Conservation (phyloP, 306 rosid genomes). For the Vigna nakashimae region DNA sequence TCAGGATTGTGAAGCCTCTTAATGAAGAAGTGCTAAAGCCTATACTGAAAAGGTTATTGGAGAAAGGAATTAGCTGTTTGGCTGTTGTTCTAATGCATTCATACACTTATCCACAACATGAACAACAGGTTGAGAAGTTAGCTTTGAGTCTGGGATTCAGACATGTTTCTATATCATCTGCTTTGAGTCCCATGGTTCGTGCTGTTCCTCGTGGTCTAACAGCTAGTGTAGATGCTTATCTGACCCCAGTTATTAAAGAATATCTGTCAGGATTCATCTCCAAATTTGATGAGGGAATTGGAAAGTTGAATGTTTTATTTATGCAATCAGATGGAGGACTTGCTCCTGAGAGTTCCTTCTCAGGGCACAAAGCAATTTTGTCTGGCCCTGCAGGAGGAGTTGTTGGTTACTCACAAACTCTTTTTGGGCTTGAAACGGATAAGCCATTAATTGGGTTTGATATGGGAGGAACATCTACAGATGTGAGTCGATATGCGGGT, state of each 20-base stretch:
- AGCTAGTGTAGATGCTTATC: slow-evolving; percentile 94
- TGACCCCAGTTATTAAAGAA: slow-evolving; percentile 95
- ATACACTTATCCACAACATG: slow-evolving; percentile 84
- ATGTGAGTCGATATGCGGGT: slow-evolving; percentile 95
- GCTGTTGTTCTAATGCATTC: slow-evolving; percentile 96
- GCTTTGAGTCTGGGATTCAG: slow-evolving; percentile 84
- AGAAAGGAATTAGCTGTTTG: slow-evolving; percentile 78
- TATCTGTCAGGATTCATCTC: slow-evolving; percentile 93
- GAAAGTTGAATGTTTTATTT: slow-evolving; percentile 84
- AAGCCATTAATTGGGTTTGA: slow-evolving; percentile 95
- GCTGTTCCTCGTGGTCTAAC: slow-evolving; percentile 97
- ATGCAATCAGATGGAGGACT: slow-evolving; percentile 99
- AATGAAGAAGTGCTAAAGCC: slow-evolving; percentile 69
- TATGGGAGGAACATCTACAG: slow-evolving; percentile 99
- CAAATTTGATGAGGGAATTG: slow-evolving; percentile 77
- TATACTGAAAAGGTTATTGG: slow-evolving; percentile 58
- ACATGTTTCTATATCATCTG: slow-evolving; percentile 92
- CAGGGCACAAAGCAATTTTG: slow-evolving; percentile 93
- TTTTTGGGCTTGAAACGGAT: slow-evolving; percentile 80
- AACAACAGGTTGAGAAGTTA: slow-evolving; percentile 63
- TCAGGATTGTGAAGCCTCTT: slow-evolving; percentile 76
- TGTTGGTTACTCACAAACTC: slow-evolving; percentile 96
- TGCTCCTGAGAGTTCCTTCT: slow-evolving; percentile 89
- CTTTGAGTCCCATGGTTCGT: slow-evolving; percentile 96
- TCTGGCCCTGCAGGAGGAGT: slow-evolving; percentile 99